These are phyloP conservation scores for Boletus insuetus DNA, from an alignment of 768 basidiomycete species.

Conservation along the genomic window DNA sequence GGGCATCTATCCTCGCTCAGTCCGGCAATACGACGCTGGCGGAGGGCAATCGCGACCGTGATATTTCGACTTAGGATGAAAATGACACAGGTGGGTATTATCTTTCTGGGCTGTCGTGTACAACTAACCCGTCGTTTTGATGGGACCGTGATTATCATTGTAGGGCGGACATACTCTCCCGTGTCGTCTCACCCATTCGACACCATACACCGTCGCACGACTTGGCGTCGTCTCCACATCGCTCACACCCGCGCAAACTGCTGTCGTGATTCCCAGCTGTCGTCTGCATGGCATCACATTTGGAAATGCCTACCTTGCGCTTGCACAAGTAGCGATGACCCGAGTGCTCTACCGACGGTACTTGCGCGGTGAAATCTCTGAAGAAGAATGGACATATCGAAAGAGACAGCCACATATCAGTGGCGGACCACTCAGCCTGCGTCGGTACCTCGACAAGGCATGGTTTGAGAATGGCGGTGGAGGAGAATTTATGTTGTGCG, in stretches of 20 bases:
- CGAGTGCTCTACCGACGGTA: slow-evolving; percentile 48
- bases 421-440: slow-evolving; percentile 49
- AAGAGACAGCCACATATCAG: slow-evolving; percentile 48
- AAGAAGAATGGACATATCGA: slow-evolving; percentile 52
- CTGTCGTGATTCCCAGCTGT: slow-evolving; percentile 36
- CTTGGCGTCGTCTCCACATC: slow-evolving; percentile 23
- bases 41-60: slow-evolving; percentile 38
- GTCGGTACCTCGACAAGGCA: slow-evolving; percentile 45
- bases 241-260: slow-evolving; percentile 33
- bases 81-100: too few species aligned
- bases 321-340: slow-evolving; percentile 53
- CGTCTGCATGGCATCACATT: slow-evolving; percentile 45
- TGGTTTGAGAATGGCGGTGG: slow-evolving; percentile 48
- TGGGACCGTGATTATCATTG: neutral
- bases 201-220: slow-evolving; percentile 28
- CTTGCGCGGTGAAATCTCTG: slow-evolving; percentile 44
- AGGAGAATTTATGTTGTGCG: slow-evolving; percentile 35
- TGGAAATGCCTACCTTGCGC: slow-evolving; percentile 46
- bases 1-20: slow-evolving; percentile 25
- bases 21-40: slow-evolving; percentile 42
- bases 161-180: slow-evolving; percentile 62
- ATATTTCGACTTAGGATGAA: slow-evolving; percentile 17
- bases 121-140: too few species aligned
- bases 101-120: too few species aligned
- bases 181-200: slow-evolving; percentile 36